phyloP scores from a whole-genome alignment of 352 stramenopile species.

The Pythium sp. region DNA sequence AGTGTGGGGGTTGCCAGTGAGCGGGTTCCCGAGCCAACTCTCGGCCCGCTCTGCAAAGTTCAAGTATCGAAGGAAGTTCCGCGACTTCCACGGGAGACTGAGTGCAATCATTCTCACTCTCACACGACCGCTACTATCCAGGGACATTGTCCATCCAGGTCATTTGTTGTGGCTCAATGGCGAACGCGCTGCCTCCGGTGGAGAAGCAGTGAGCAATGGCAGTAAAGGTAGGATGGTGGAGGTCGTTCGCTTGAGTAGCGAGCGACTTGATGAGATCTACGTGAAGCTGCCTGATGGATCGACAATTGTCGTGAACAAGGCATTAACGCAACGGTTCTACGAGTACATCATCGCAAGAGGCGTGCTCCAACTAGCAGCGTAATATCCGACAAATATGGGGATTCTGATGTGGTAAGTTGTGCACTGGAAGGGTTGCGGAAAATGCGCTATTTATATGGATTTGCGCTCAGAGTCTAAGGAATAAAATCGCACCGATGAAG shows the following conservation, averaged over 20 bases:
- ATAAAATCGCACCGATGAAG: neutral
- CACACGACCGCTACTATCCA: slow-evolving; percentile 22
- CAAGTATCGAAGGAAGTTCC: slow-evolving; percentile 27
- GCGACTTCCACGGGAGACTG: slow-evolving; percentile 36
- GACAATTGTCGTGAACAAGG: slow-evolving; percentile 16
- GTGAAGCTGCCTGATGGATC: slow-evolving; percentile 25
- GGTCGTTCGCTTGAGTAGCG: slow-evolving; percentile 20
- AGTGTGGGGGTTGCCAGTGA: slow-evolving; percentile 39
- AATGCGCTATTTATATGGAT: slow-evolving; percentile 1
- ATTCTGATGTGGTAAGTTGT: neutral
- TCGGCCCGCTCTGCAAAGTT: slow-evolving; percentile 44
- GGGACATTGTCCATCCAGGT: slow-evolving; percentile 25
- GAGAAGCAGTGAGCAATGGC: neutral
- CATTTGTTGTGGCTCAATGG: slow-evolving; percentile 39
- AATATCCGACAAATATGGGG: neutral
- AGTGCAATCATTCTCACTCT: slow-evolving; percentile 44
- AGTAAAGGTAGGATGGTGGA: slow-evolving; percentile 30
- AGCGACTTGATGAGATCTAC: slow-evolving; percentile 20
- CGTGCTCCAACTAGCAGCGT: slow-evolving; percentile 21
- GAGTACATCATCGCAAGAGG: slow-evolving; percentile 43
- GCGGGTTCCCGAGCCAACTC: slow-evolving; percentile 40
- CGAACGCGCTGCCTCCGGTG: neutral
- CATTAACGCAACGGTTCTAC: slow-evolving; percentile 29
- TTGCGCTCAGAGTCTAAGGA: neutral
- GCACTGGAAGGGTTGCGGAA: neutral